Evolutionary conservation across 2,329 filamentous ascomycete species (phyloP).

Genomic region (Graphiopsis chlorocephala): DNA sequence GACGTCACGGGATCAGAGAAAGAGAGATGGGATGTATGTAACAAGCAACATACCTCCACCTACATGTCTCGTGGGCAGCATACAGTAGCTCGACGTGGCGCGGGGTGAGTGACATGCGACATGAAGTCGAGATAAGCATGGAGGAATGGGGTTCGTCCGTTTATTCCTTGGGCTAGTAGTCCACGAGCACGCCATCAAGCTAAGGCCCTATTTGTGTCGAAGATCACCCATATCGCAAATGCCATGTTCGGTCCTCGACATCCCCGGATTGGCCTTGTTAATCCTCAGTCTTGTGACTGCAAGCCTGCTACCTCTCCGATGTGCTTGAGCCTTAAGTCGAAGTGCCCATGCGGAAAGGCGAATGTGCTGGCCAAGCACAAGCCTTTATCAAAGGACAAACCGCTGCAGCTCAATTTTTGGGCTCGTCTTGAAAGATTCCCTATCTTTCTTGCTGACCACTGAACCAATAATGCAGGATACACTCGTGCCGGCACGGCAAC

Average conservation of each 20-base stretch:
- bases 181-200: slow-evolving; percentile 16
- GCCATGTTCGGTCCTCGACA: background rate
- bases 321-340: background rate
- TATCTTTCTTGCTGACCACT: background rate
- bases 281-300: background rate
- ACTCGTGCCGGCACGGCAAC: background rate
- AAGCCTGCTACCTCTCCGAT: background rate
- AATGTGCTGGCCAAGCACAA: background rate
- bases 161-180: slow-evolving; percentile 13
- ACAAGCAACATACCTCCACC: background rate
- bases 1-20: slow-evolving; percentile 9
- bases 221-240: background rate
- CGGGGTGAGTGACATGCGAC: slow-evolving; percentile 13
- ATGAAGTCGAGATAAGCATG: slow-evolving; percentile 15
- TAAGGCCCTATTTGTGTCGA: slow-evolving; percentile 4
- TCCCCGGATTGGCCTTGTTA: background rate
- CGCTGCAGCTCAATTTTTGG: background rate
- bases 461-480: background rate
- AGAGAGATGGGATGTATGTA: background rate
- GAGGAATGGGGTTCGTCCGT: slow-evolving; percentile 12
- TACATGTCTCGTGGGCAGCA: background rate
- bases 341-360: background rate
- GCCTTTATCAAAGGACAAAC: background rate
- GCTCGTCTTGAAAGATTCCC: background rate
- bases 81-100: background rate